Base-by-base conservation (phyloP, 1,139 yeast species). In the Groenewaldozyma auringiensis region DNA sequence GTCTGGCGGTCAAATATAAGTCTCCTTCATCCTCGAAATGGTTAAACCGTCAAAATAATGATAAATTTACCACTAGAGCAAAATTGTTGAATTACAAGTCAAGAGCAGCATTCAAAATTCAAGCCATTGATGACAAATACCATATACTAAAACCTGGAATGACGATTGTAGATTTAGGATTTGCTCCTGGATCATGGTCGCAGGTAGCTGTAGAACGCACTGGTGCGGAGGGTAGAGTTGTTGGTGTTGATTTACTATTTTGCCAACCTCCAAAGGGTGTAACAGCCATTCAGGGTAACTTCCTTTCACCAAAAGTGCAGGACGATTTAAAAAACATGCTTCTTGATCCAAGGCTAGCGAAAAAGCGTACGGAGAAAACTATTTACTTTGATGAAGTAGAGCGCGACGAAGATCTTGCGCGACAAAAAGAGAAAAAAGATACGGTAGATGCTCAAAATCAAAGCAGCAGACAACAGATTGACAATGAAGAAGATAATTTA, bases 141-240 rank as follows among this genome's bases (percentile, higher is more conserved):
- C 66, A 69, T 25, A 52, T 92, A 2, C 80, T 92, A 62, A 67
- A 67, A 46, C 70, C 75, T 4, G 70, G 72, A 8, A 70, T 67
- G 54, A 78, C 82, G 46, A 83, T 92, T 0, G 79, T 92, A 2
- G 98, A 92, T 65, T 69, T 92, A 43, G 98, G 98, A 1, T 92
- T 75, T 61, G 95, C 95, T 0, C 98, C 98, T 0, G 98, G 98
- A 0, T 89, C 95, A 32, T 92, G 98, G 98, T 75, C 89, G 11
- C 86, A 81, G 54, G 94, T 84, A 29, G 83, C 95, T 0, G 76
- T 76, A 4, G 78, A 76, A 40, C 65, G 76, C 37, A 75, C 85
- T 11, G 62, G 70, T 14, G 70, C 75, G 2, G 67, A 69, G 20
- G 89, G 96, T 14, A 73, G 76, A 41, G 76, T 92, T 1, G 64